Conservation (phyloP, 1,284 basidiomycete genomes). For the Takashimella koratensis region DNA sequence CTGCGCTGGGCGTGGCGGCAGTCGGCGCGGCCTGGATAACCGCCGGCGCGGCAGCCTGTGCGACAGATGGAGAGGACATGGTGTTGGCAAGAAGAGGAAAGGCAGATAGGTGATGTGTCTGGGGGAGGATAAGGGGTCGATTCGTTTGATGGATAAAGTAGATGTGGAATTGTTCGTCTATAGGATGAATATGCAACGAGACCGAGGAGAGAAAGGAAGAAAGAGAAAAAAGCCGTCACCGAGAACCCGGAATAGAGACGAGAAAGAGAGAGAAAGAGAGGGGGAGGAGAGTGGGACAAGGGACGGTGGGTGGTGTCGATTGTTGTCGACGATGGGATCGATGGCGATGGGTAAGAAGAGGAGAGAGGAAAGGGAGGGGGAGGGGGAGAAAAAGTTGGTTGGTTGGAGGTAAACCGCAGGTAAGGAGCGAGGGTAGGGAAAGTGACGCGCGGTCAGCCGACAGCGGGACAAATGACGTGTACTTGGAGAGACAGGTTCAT, state of each 20-base stretch:
- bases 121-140: neutral
- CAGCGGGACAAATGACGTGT: too few relatives aligned
- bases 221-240: conserved; percentile 9
- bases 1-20: neutral
- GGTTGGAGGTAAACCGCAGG: too few relatives aligned
- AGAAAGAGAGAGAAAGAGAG: conserved; percentile 11
- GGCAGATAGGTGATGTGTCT: neutral
- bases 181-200: conserved; percentile 6
- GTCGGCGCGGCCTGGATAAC: conserved; percentile 1
- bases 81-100: neutral
- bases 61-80: neutral
- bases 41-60: neutral
- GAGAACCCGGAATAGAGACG: conserved; percentile 8
- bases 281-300: conserved; percentile 3
- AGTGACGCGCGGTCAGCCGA: too few relatives aligned
- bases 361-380: neutral
- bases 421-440: too few relatives aligned
- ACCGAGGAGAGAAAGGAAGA: conserved; percentile 10
- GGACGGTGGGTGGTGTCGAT: neutral
- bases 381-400: neutral
- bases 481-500: too few relatives aligned
- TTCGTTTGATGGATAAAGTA: neutral
- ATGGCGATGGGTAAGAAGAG: neutral
- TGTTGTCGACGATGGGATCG: neutral
- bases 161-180: conserved; percentile 2